Base-by-base conservation (phyloP, 108 stramenopile species). In the Bacterosira constricta region DNA sequence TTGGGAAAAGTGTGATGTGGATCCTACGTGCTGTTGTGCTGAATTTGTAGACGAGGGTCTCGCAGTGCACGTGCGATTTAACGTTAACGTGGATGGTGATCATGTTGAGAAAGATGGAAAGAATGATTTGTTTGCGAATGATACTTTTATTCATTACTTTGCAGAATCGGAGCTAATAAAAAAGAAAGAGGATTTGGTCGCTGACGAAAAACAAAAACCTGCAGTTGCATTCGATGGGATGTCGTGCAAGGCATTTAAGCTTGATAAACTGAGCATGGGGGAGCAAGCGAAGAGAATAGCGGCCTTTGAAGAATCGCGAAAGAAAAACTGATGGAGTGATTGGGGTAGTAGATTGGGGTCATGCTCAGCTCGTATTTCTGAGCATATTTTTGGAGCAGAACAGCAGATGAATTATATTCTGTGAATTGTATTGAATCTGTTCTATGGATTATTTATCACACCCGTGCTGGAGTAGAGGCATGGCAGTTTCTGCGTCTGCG, bases 1-100 rank as follows among this genome's bases (percentile, higher is more conserved):
- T 8, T 93, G 92, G 92, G 88, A 87, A 75, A 93, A 90, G 63
- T 93, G 92, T 42, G 86, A 90, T 18, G 88, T 90, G 17, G 92
- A 93, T 68, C 92, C 92, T 13, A 88, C 87, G 29, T 93, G 92
- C 62, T 93, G 92, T 58, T 93, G 92, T 70, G 89, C 89, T 34
- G 92, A 93, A 73, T 85, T 79, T 52, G 88, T 88, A 21, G 89
- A 90, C 42, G 69, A 73, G 21, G 54, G 69, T 21, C 62, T 87
- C 66, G 84, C 89, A 0, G 89, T 93, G 8, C 77, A 73, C 10
- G 92, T 93, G 15, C 51, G 62, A 38, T 87, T 93, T 66, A 6
- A 41, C 8, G 65, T 65, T 12, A 44, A 20, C 11, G n/a, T n/a
- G n/a, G n/a, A n/a, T n/a, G n/a, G n/a, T n/a, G n/a, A n/a, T n/a